Evolutionary conservation across 2,329 filamentous ascomycete species (phyloP).

Genomic region (Fusarium coffeatum): DNA sequence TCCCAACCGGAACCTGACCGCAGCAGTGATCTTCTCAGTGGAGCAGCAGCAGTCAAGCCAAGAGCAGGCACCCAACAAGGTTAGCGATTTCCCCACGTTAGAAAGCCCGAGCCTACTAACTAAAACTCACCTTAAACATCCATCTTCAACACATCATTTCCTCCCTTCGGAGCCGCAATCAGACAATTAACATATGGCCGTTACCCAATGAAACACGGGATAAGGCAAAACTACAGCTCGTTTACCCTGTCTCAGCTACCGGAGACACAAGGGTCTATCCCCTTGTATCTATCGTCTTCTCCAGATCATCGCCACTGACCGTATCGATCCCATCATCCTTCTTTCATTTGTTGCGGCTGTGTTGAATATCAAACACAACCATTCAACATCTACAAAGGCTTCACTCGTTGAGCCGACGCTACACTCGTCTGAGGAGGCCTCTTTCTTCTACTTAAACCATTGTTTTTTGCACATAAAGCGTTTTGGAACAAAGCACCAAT

Average conservation of each 20-base stretch:
- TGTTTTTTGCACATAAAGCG: not conserved
- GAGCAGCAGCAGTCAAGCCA: not conserved
- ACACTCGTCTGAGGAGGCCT: not conserved
- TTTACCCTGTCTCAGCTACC: conserved; percentile 1
- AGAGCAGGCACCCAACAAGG: not conserved
- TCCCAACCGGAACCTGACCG: conserved; percentile 1
- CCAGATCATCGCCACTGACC: conserved; percentile 29
- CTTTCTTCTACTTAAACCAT: not conserved
- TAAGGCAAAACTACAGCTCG: conserved; percentile 1
- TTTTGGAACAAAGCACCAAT: not conserved
- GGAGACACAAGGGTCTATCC: conserved; percentile 30
- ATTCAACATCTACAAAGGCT: not conserved
- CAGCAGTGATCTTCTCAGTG: conserved; percentile 24
- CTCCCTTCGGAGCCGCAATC: conserved; percentile 34
- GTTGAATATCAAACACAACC: not conserved
- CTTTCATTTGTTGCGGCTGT: not conserved
- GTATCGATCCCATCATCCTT: conserved; percentile 38
- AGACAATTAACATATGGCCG: not conserved
- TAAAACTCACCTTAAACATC: conserved; percentile 32
- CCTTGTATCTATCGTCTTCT: conserved; percentile 18
- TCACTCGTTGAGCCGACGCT: not conserved
- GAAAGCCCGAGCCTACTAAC: not conserved
- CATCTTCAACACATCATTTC: conserved; percentile 28
- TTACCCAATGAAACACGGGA: conserved; percentile 15
- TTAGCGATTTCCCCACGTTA: conserved; percentile 18